Evolutionary conservation across 2,329 filamentous ascomycete species (phyloP), one percentile per base, ranked within the genome.

Genomic region (Clonostachys rhizophaga): DNA sequence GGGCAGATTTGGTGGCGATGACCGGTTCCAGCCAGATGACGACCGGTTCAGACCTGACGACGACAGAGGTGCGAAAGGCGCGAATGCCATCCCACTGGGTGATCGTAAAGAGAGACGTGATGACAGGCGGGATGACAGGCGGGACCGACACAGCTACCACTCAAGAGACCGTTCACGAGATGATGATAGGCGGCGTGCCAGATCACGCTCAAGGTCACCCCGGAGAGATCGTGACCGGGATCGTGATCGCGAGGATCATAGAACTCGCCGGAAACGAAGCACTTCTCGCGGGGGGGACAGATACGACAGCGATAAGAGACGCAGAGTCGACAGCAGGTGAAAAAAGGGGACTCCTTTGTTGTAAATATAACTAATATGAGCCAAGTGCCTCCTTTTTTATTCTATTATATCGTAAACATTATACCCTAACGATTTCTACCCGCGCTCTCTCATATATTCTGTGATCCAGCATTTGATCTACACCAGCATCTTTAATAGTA

Each of bases 401-500:
- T 30, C 24, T 30, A 30, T 30, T 30, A 30, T 30, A 30, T 30
- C 24, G 9, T 30, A 30, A 30, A 30, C 24, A 30, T 57, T 67
- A 82, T 65, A 96, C 94, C 70, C 81, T 85, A 36, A 87, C 79
- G 60, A 99, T 87, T 66, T 99, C 92, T 18, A 96, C 89, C 52
- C 92, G 81, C 33, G 89, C 85, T 50, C 94, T 76, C 51, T 92
- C 84, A 66, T 87, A 96, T 20, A 97, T 70, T 56, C 82, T 82
- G 65, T 96, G 90, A 36, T 78, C 75, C 42, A 91, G 68, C 60
- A 87, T 74, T 11, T 74, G 77, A 5, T 70, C 74, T 33, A 69
- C 72, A 34, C 70, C 72, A 51, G 86, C 83, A 35, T 79, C 75
- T 1, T 84, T 77, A 1, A 87, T 54, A 6, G 66, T 66, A 13